A percentile compares a stretch with the other conserved stretches of the same genome.
phyloP scores from a whole-genome alignment of 176 grass and related monocot species.

The Poa annua region DNA sequence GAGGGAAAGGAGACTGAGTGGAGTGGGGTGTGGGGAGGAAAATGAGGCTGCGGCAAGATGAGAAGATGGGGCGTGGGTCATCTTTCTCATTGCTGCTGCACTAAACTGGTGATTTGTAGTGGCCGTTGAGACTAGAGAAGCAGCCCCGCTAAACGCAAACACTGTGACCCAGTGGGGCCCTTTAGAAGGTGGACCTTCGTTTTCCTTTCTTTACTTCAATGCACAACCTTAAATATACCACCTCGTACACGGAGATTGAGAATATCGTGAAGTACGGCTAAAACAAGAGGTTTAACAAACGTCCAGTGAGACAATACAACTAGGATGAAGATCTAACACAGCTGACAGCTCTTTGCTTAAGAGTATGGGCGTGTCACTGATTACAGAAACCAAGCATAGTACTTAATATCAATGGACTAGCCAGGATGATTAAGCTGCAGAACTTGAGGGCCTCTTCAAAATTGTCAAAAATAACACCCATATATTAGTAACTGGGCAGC shows the following conservation, averaged over 20 bases:
- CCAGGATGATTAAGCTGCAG: constrained; percentile 2
- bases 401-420: not conserved
- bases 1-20: not conserved
- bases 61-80: not conserved
- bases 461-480: constrained; percentile 13
- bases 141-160: not conserved
- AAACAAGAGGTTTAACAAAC: not conserved
- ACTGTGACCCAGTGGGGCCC: not conserved
- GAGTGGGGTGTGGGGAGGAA: not conserved
- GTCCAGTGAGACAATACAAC: not conserved
- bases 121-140: not conserved
- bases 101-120: not conserved
- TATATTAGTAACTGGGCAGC: not conserved
- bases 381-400: constrained; percentile 8
- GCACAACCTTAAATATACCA: not conserved
- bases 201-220: not conserved
- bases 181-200: not conserved
- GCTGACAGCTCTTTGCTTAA: not conserved
- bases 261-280: constrained; percentile 20
- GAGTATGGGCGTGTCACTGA: not conserved
- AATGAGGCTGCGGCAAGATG: not conserved
- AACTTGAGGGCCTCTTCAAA: constrained; percentile 15
- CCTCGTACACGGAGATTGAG: not conserved
- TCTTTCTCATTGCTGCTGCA: not conserved
- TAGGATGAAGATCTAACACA: constrained; percentile 18